Evolutionary conservation across 441 rosid genomes (phyloP).

Genomic region (Euphorbia schlechtendalii): DNA sequence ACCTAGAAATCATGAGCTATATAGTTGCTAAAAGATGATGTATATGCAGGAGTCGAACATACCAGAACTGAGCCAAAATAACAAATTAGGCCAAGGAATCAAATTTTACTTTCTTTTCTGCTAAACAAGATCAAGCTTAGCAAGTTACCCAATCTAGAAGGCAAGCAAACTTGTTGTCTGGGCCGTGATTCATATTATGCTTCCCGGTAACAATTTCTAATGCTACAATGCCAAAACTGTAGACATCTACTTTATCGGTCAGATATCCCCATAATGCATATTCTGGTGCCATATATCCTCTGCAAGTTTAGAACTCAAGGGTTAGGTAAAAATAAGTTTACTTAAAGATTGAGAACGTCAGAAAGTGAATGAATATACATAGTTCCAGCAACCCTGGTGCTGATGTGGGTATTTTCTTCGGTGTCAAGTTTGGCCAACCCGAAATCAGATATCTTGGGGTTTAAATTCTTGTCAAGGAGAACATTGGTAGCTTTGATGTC

Average conservation of each 20-base stretch:
- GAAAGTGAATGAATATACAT: constrained; percentile 29
- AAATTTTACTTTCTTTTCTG: too few species aligned
- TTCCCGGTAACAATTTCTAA: constrained; percentile 60
- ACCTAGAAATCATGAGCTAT: background rate
- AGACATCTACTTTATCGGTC: constrained; percentile 52
- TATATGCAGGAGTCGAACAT: background rate
- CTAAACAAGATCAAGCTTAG: background rate
- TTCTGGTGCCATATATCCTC: constrained; percentile 73
- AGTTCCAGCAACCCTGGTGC: constrained; percentile 77
- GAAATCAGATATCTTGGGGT: constrained; percentile 66
- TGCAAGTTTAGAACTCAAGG: constrained; percentile 3
- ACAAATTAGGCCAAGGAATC: too few species aligned
- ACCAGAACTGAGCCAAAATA: too few species aligned
- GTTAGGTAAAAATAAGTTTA: too few species aligned
- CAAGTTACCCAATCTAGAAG: constrained; percentile 58
- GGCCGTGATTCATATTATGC: constrained; percentile 52
- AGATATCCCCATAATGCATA: constrained; percentile 57
- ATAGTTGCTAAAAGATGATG: background rate
- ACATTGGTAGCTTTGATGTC: constrained; percentile 72
- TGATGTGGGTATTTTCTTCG: constrained; percentile 66
- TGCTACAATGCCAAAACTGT: constrained; percentile 56
- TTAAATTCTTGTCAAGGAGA: constrained; percentile 54
- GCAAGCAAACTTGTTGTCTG: constrained; percentile 47
- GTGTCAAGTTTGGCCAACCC: constrained; percentile 69
- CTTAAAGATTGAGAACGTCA: background rate